Percentiles rank a stretch among this genome's conserved stretches.
Conservation (phyloP, 2,329 filamentous ascomycete species). For the Pezicula carpinea region DNA sequence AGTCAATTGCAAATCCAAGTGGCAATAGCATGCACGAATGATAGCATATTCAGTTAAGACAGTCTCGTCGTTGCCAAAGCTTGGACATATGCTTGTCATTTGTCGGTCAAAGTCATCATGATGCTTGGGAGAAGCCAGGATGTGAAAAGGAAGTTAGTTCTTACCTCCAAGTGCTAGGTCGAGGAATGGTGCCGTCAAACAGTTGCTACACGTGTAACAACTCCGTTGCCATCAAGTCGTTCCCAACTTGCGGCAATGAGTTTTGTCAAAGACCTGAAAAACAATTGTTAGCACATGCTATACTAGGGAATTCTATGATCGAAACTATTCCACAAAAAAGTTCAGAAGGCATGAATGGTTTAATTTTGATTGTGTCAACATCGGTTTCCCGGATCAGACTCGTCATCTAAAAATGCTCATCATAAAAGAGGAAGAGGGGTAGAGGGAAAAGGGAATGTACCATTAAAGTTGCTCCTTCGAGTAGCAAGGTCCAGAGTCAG, state of each 20-base stretch:
- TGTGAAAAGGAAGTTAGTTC: constrained; percentile 2
- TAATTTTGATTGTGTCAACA: constrained; percentile 62
- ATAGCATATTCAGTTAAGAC: constrained; percentile 42
- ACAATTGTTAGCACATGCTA: constrained; percentile 12
- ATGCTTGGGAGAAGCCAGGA: constrained; percentile 28
- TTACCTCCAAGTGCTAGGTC: constrained; percentile 1
- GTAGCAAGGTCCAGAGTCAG: not conserved
- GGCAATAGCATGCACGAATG: constrained; percentile 2
- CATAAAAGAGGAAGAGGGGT: constrained; percentile 26
- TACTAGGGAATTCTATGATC: not conserved
- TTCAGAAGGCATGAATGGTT: constrained; percentile 69
- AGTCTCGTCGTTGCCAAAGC: constrained; percentile 55
- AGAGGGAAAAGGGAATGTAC: constrained; percentile 10
- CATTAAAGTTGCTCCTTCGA: constrained; percentile 3
- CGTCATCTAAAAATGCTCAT: constrained; percentile 64
- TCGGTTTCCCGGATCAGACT: constrained; percentile 72
- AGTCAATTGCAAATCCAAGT: constrained; percentile 9
- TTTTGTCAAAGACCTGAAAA: constrained; percentile 1
- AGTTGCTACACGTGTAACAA: too few species aligned
- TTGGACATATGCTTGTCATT: constrained; percentile 99
- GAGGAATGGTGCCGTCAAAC: too few species aligned
- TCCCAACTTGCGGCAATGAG: too few species aligned
- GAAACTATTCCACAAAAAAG: constrained; percentile 27
- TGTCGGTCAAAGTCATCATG: constrained; percentile 79
- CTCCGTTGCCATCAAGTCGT: too few species aligned